Evolutionary conservation across 257 asterid species (phyloP).

Genomic region (Jaltomata sinuosa): DNA sequence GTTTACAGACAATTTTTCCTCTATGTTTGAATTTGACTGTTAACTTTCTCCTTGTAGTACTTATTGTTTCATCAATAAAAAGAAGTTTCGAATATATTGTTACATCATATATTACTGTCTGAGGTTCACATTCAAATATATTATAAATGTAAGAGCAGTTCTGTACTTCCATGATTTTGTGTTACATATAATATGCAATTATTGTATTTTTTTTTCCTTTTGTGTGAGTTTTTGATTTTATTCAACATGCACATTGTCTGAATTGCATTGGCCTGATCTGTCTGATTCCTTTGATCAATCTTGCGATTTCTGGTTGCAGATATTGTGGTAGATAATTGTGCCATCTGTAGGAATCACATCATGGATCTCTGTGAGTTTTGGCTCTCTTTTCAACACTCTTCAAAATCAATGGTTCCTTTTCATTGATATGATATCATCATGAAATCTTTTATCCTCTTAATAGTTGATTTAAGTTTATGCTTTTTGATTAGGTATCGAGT

Average conservation of each 20-base stretch:
- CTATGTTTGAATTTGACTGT: neutral
- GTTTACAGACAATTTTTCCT: neutral
- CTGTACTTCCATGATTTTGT: neutral
- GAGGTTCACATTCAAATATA: neutral
- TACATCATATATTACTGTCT: neutral
- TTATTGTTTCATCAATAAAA: neutral
- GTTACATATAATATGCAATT: neutral
- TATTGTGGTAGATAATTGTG: constrained; percentile 93
- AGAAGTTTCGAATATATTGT: too few relatives aligned
- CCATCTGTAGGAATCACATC: constrained; percentile 91
- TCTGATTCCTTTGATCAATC: neutral
- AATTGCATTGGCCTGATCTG: neutral
- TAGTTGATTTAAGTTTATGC: neutral
- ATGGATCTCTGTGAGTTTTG: constrained; percentile 90
- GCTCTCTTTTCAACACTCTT: neutral
- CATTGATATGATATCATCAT: neutral
- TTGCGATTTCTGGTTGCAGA: constrained; percentile 34
- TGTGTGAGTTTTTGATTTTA: neutral
- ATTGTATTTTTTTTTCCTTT: neutral
- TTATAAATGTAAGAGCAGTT: neutral
- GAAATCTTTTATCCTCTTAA: neutral
- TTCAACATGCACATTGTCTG: neutral
- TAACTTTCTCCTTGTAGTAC: neutral
- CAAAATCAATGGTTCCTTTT: neutral
- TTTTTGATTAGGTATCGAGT: constrained; percentile 66